Evolutionary conservation across 2,329 filamentous ascomycete species (phyloP).

Genomic region (Penicillium olsonii): DNA sequence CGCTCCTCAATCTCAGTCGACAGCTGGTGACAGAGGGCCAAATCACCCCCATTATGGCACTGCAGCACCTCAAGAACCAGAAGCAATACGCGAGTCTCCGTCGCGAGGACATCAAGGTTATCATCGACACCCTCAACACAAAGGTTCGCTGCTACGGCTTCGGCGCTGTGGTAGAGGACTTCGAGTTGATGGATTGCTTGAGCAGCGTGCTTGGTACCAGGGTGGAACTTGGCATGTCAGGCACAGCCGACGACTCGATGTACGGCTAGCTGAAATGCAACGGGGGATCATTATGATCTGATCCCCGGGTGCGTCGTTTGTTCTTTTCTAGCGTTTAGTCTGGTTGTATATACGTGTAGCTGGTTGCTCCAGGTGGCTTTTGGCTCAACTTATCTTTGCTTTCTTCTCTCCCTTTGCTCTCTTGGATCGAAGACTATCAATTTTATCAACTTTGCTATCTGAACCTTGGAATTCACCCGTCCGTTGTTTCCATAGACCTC

Average conservation of each 20-base stretch:
- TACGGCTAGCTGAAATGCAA: constrained; percentile 28
- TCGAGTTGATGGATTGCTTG: constrained; percentile 69
- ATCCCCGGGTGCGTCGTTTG: neutral
- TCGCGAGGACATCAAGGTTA: constrained; percentile 66
- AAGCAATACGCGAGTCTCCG: constrained; percentile 67
- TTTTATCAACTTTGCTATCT: neutral
- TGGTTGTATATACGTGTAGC: neutral
- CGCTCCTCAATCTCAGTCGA: constrained; percentile 79
- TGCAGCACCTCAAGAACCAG: constrained; percentile 77
- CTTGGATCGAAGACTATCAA: neutral
- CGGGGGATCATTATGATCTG: constrained; percentile 11
- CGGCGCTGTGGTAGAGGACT: constrained; percentile 69
- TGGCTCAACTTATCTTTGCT: neutral
- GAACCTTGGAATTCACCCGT: neutral
- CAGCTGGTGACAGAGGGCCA: constrained; percentile 77
- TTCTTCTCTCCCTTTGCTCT: neutral
- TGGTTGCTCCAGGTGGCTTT: neutral
- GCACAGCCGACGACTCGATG: constrained; percentile 34
- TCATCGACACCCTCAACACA: constrained; percentile 71
- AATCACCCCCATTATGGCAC: constrained; percentile 94
- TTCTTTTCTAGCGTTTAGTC: neutral
- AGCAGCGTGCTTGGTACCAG: constrained; percentile 63
- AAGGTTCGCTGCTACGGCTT: constrained; percentile 93
- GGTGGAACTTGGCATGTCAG: constrained; percentile 30
- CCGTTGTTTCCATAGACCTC: no score